Percentiles rank a stretch among this genome's conserved stretches.
Conservation (phyloP, 345 rosid species). For the Moricandia arvensis region DNA sequence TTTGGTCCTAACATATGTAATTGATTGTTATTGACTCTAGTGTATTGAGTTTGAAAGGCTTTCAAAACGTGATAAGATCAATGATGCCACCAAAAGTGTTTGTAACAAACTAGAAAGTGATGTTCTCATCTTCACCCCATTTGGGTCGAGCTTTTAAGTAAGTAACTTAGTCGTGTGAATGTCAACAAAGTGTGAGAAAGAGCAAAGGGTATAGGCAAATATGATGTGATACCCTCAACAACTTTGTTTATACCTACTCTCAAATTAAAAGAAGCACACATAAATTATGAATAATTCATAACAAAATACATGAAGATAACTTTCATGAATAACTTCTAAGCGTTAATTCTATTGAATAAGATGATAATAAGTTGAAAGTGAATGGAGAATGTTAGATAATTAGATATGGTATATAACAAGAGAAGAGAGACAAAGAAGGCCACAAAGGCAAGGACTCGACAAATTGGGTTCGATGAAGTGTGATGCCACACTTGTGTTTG, state of each 20-base stretch:
- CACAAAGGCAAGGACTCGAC: slow-evolving; percentile 24
- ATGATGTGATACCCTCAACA: slow-evolving; percentile 34
- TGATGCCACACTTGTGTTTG: slow-evolving; percentile 36
- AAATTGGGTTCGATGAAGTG: slow-evolving; percentile 37
- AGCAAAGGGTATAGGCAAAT: slow-evolving; percentile 17
- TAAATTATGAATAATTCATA: neutral
- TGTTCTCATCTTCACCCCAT: slow-evolving; percentile 28
- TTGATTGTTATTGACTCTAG: neutral
- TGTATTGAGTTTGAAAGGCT: neutral
- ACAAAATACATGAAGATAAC: too few relatives aligned
- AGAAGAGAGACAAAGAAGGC: slow-evolving; percentile 12
- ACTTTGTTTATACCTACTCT: slow-evolving; percentile 27
- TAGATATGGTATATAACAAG: neutral
- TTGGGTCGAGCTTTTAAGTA: slow-evolving; percentile 12
- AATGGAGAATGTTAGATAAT: slow-evolving; percentile 10
- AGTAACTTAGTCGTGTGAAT: slow-evolving; percentile 28
- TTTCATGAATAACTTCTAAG: too few relatives aligned
- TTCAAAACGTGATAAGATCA: slow-evolving; percentile 3
- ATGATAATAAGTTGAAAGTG: neutral
- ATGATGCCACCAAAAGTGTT: slow-evolving; percentile 13
- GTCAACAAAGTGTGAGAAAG: slow-evolving; percentile 6
- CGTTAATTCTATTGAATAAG: neutral
- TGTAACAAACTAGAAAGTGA: slow-evolving; percentile 35
- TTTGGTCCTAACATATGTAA: neutral
- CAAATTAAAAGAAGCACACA: neutral